Base-by-base conservation (phyloP, 495 filamentous ascomycete genomes). In the Rhypophila decipiens region DNA sequence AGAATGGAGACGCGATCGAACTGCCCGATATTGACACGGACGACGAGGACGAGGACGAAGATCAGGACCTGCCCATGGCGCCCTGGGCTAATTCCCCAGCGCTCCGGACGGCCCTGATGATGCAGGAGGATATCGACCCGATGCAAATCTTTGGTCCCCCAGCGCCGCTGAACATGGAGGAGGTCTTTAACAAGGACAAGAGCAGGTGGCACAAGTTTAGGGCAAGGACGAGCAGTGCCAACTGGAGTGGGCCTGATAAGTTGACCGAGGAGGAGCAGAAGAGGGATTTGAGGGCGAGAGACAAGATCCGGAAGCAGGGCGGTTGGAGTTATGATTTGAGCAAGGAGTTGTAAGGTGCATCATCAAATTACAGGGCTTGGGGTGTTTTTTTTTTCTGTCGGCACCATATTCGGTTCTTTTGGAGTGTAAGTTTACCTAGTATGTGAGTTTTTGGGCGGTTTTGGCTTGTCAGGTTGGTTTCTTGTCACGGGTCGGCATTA, bases 11-110 rank as follows among this genome's bases (percentile, higher is more conserved):
- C 44, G 77, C 71, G 39, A 88, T 99, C 63, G 77, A 86, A 49
- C 77, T 96, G 27, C 89, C 90, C 0, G 87, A 96, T 56, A 88
- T 97, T 63, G 79, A 86, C 44, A 90, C 90, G 1, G 88, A 95
- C 58, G 85, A 84, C 38, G 86, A 94, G 63, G 85, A 94, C 52
- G 82, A 90, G 33, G 79, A 57, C 36, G 50, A 84, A 8, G 77
- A 87, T 21, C 68, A 60, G 24, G 64, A 65, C 38, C 79, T 87
- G 49, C 70, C 72, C 17, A 73, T 86, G 5, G 84, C 89, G 2
- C 70, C 75, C 27, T 99, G 93, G 93, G 88, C 86, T 4, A 82
- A 94, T 55, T 82, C 87, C 1, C 90, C 90, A 8, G 79, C 84
- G 43, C 76, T 99, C 10, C 77, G 83, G 15, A 67, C 71, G 24